phyloP scores from a whole-genome alignment of 768 basidiomycete species.

The Leccinum arenicola region DNA sequence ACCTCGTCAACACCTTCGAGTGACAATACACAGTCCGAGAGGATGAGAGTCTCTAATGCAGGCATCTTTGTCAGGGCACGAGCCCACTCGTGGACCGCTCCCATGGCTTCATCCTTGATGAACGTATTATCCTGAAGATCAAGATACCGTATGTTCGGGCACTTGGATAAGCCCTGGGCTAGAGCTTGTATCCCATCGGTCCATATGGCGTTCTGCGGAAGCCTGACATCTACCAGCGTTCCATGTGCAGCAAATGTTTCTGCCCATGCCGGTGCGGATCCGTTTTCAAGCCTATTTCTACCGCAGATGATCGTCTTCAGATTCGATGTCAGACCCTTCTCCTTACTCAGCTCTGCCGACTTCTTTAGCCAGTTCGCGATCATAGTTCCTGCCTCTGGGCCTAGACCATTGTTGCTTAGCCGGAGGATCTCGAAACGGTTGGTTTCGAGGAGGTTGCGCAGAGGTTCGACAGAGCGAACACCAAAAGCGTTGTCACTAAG shows the following conservation, averaged over 20 bases:
- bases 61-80: constrained; percentile 69
- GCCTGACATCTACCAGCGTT: constrained; percentile 77
- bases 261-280: constrained; percentile 80
- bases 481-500: constrained; percentile 97
- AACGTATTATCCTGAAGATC: constrained; percentile 94
- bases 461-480: constrained; percentile 89
- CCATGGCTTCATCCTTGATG: constrained; percentile 60
- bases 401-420: constrained; percentile 96
- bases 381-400: constrained; percentile 81
- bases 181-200: constrained; percentile 86
- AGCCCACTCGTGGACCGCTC: constrained; percentile 57
- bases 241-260: constrained; percentile 85
- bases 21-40: constrained; percentile 90
- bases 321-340: constrained; percentile 65
- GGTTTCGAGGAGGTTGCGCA: constrained; percentile 83
- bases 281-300: constrained; percentile 93
- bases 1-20: constrained; percentile 71
- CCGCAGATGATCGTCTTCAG: constrained; percentile 86
- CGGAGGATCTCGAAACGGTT: constrained; percentile 81
- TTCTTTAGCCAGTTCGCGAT: constrained; percentile 81
- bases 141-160: constrained; percentile 63
- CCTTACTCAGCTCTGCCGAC: constrained; percentile 67
- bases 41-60: constrained; percentile 70
- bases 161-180: constrained; percentile 69
- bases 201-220: constrained; percentile 98